Conservation (phyloP, 2,329 filamentous ascomycete species). For the Fusarium sp. region DNA sequence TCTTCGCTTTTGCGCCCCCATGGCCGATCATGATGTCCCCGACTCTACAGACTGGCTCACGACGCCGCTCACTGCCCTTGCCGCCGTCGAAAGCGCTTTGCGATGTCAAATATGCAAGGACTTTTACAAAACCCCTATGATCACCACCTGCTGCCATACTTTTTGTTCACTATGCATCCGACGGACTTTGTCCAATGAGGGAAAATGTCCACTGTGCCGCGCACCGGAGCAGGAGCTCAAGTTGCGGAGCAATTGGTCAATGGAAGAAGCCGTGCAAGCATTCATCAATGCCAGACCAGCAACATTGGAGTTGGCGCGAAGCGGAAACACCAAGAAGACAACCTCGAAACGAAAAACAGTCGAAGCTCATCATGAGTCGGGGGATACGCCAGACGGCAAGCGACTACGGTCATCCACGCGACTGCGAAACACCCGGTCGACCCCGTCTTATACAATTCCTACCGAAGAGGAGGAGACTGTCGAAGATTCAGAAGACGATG, state of each 20-base stretch:
- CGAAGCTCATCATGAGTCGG: conserved; percentile 46
- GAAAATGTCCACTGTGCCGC: conserved; percentile 89
- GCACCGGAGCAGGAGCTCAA: conserved; percentile 84
- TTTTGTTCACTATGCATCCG: conserved; percentile 98
- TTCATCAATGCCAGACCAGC: conserved; percentile 75
- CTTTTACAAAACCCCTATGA: conserved; percentile 93
- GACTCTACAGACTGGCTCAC: conserved; percentile 89
- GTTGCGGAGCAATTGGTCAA: conserved; percentile 83
- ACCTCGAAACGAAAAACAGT: conserved; percentile 66
- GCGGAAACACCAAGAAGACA: conserved; percentile 6
- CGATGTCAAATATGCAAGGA: conserved; percentile 99
- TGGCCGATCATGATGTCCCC: conserved; percentile 61
- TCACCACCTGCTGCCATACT: conserved; percentile 93
- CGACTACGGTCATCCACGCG: conserved; percentile 65
- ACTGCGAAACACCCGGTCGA: conserved; percentile 57
- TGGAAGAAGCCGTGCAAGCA: conserved; percentile 85
- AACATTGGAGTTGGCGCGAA: conserved; percentile 73
- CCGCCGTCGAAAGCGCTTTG: conserved; percentile 82
- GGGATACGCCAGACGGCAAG: conserved; percentile 55
- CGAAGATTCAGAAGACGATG: conserved; percentile 45
- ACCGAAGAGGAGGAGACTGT: conserved; percentile 42
- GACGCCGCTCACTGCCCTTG: conserved; percentile 74
- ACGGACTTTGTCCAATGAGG: conserved; percentile 82
- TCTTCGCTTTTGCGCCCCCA: conserved; percentile 22
- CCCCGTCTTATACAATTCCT: conserved; percentile 44